Conservation (phyloP, 2,329 filamentous ascomycete species). For the Talaromyces sp. region DNA sequence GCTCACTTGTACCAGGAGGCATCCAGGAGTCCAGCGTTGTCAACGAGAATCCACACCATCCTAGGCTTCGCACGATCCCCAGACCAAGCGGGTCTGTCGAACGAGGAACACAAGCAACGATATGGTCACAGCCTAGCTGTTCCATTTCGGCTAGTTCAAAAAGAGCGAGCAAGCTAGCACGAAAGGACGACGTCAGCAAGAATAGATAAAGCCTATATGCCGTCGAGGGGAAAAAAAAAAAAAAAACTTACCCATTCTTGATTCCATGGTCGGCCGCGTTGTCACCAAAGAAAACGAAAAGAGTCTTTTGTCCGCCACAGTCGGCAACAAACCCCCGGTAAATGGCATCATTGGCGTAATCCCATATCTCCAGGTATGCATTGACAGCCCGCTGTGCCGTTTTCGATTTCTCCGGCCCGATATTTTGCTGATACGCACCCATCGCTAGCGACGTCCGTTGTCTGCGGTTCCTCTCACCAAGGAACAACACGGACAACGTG, state of each 20-base stretch:
- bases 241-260: slow-evolving; percentile 72
- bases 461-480: slow-evolving; percentile 82
- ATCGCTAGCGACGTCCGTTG: slow-evolving; percentile 79
- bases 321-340: slow-evolving; percentile 82
- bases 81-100: slow-evolving; percentile 57
- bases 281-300: slow-evolving; percentile 86
- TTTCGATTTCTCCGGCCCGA: slow-evolving; percentile 19
- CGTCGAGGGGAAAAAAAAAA: too few species aligned
- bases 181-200: neutral
- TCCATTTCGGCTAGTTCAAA: slow-evolving; percentile 79
- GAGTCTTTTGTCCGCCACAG: slow-evolving; percentile 62
- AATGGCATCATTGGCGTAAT: slow-evolving; percentile 76
- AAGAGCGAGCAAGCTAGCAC: slow-evolving; percentile 70
- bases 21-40: slow-evolving; percentile 73
- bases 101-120: slow-evolving; percentile 78
- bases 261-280: slow-evolving; percentile 68
- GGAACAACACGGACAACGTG: slow-evolving; percentile 88
- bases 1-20: slow-evolving; percentile 43
- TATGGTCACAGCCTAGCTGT: slow-evolving; percentile 64
- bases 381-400: slow-evolving; percentile 20
- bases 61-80: slow-evolving; percentile 69
- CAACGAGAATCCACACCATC: slow-evolving; percentile 89
- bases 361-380: slow-evolving; percentile 45
- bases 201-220: neutral
- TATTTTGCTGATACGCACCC: slow-evolving; percentile 55